These are phyloP conservation scores for Arthrobotrys pseudoclavata DNA, from an alignment of 2,329 filamentous ascomycete species.

Conservation along the genomic window DNA sequence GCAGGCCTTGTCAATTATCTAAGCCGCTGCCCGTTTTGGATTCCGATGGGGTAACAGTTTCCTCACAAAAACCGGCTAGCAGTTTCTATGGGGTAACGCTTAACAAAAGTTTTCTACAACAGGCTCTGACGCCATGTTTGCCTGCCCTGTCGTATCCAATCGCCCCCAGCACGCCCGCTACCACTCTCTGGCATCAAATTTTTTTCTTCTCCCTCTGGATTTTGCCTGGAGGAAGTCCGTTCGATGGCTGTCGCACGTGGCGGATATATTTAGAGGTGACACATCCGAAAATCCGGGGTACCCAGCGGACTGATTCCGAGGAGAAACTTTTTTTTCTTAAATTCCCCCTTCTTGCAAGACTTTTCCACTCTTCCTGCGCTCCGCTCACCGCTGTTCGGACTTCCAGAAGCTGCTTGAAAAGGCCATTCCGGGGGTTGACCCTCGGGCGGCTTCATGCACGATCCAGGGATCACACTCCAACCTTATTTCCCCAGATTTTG, in stretches of 20 bases:
- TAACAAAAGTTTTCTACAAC: conserved; percentile 31
- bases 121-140: conserved; percentile 16
- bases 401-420: conserved; percentile 2
- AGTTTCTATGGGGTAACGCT: conserved; percentile 34
- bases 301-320: conserved; percentile 25
- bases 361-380: neutral
- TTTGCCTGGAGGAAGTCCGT: conserved; percentile 22
- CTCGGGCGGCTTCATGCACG: conserved; percentile 39
- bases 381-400: conserved; percentile 16
- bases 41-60: conserved; percentile 59
- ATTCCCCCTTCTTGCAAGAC: neutral
- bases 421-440: conserved; percentile 7
- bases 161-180: conserved; percentile 5
- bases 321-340: neutral
- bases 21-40: conserved; percentile 46
- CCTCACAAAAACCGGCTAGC: conserved; percentile 44
- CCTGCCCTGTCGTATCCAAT: conserved; percentile 29
- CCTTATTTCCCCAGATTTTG: conserved; percentile 54
- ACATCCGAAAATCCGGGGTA: conserved; percentile 48
- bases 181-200: neutral
- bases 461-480: conserved; percentile 35
- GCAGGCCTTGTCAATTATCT: conserved; percentile 48
- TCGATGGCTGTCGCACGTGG: conserved; percentile 6
- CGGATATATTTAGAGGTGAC: conserved; percentile 24
- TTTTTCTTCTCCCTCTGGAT: neutral